Percentiles rank a stretch among this genome's conserved stretches.
Conservation (phyloP, 192 early-diverging fungal genomes). For the Rhizophagus clarus region DNA sequence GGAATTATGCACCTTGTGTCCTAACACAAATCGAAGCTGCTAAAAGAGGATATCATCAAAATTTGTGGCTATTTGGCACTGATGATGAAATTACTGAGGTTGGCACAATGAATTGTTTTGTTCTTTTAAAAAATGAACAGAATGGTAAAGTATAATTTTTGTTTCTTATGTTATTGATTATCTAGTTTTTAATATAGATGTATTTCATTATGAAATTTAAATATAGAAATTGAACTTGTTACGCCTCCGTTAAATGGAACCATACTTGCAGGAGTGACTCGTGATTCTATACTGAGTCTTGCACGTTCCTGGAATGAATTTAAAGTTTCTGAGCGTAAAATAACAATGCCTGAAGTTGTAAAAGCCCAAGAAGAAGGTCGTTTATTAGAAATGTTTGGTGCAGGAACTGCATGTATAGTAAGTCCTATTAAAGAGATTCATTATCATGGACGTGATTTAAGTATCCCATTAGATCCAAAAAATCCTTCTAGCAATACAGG, state of each 20-base stretch:
- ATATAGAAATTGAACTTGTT: constrained; percentile 73
- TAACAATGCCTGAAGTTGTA: constrained; percentile 79
- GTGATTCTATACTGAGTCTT: constrained; percentile 86
- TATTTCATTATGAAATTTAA: neutral
- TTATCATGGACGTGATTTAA: constrained; percentile 76
- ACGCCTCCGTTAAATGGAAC: constrained; percentile 94
- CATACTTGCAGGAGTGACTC: constrained; percentile 94
- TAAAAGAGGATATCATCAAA: constrained; percentile 88
- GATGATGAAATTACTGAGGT: constrained; percentile 91
- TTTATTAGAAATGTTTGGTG: constrained; percentile 91
- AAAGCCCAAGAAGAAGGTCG: constrained; percentile 78
- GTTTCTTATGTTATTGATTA: neutral
- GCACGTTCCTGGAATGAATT: constrained; percentile 83
- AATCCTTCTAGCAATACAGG: constrained; percentile 81
- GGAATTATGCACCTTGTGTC: constrained; percentile 85
- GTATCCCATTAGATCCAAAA: constrained; percentile 85
- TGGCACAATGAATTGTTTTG: constrained; percentile 97
- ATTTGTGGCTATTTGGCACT: constrained; percentile 92
- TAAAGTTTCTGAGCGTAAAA: constrained; percentile 81
- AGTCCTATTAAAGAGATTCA: constrained; percentile 86
- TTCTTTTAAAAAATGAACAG: constrained; percentile 80
- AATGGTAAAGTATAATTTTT: constrained; percentile 46
- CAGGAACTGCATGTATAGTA: constrained; percentile 96
- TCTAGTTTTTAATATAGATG: neutral
- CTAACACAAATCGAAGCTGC: constrained; percentile 83